These are phyloP conservation scores for Kodamaea anthophila DNA, from an alignment of 1,139 yeast species.

Conservation along the genomic window DNA sequence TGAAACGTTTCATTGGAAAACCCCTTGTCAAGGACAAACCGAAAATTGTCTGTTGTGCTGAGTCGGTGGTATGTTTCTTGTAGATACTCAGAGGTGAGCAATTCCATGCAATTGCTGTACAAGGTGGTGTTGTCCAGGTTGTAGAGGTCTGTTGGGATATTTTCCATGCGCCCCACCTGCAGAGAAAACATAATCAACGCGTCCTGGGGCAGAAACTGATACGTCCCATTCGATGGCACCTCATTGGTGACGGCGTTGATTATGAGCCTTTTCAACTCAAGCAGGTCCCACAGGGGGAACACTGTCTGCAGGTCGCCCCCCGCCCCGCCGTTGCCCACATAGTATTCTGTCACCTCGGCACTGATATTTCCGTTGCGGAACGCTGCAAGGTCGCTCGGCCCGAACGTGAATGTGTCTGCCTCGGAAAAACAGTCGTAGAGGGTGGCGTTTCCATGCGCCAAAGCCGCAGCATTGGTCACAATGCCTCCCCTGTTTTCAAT, in stretches of 20 bases:
- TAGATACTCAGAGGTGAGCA: too few species aligned
- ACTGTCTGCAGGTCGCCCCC: not conserved
- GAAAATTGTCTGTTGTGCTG: conserved; percentile 26
- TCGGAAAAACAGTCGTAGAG: conserved; percentile 19
- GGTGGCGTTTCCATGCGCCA: conserved; percentile 22
- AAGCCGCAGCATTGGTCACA: conserved; percentile 1
- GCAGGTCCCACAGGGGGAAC: conserved; percentile 7
- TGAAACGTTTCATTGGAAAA: conserved; percentile 29
- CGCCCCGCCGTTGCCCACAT: too few species aligned
- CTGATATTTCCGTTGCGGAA: conserved; percentile 1
- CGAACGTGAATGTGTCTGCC: conserved; percentile 19
- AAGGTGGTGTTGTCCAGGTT: conserved; percentile 4
- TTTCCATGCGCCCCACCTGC: conserved; percentile 11
- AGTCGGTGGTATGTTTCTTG: conserved; percentile 14
- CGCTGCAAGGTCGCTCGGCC: conserved; percentile 19
- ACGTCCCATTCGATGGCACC: conserved; percentile 7
- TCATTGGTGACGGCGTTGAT: conserved; percentile 28
- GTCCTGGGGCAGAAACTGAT: not conserved
- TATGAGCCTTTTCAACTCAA: conserved; percentile 26
- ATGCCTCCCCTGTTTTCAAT: too few species aligned
- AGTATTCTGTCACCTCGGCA: conserved; percentile 1
- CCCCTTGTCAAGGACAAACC: conserved; percentile 33
- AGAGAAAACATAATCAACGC: not conserved
- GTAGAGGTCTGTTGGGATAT: conserved; percentile 7
- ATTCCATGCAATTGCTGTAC: conserved; percentile 6